A percentile compares a stretch with the other conserved stretches of the same genome.
Evolutionary conservation across 2,329 filamentous ascomycete species (phyloP).

Genomic region (Trichoderma arundinaceum): DNA sequence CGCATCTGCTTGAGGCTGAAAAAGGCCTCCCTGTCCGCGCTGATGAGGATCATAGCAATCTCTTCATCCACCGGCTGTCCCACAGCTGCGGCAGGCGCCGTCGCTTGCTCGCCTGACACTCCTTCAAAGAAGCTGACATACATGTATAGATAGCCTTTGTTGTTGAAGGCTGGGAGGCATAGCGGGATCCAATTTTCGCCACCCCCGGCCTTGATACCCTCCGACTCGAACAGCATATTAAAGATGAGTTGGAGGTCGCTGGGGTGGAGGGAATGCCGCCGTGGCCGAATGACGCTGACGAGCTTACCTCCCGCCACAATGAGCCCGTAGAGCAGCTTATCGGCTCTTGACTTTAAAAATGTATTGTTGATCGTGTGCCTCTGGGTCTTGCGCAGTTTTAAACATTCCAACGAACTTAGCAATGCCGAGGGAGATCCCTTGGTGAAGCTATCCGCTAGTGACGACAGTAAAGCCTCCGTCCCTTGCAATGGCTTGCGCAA

Average conservation of each 20-base stretch:
- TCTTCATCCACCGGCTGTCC: slow-evolving; percentile 72
- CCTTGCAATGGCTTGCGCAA: slow-evolving; percentile 87
- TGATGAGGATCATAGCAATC: slow-evolving; percentile 92
- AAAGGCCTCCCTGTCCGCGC: slow-evolving; percentile 90
- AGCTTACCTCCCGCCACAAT: slow-evolving; percentile 91
- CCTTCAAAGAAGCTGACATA: slow-evolving; percentile 93
- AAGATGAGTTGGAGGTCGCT: slow-evolving; percentile 96
- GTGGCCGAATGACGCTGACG: slow-evolving; percentile 92
- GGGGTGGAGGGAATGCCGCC: slow-evolving; percentile 92
- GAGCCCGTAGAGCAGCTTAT: slow-evolving; percentile 86
- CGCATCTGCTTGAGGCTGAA: slow-evolving; percentile 81
- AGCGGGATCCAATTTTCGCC: slow-evolving; percentile 98
- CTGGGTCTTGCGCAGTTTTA: slow-evolving; percentile 89
- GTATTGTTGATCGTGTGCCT: slow-evolving; percentile 85
- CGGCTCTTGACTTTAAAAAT: slow-evolving; percentile 77
- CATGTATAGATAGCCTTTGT: slow-evolving; percentile 96
- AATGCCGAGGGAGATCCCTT: slow-evolving; percentile 87
- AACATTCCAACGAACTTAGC: slow-evolving; percentile 87
- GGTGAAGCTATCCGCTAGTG: slow-evolving; percentile 92
- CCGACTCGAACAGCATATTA: slow-evolving; percentile 98
- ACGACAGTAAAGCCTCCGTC: slow-evolving; percentile 88
- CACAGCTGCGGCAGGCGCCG: slow-evolving; percentile 62
- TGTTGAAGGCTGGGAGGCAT: slow-evolving; percentile 96
- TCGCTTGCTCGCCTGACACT: slow-evolving; percentile 49
- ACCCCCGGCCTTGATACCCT: slow-evolving; percentile 84